These are phyloP conservation scores for Fusarium miscanthi DNA, from an alignment of 2,329 filamentous ascomycete genomes.

Conservation along the genomic window DNA sequence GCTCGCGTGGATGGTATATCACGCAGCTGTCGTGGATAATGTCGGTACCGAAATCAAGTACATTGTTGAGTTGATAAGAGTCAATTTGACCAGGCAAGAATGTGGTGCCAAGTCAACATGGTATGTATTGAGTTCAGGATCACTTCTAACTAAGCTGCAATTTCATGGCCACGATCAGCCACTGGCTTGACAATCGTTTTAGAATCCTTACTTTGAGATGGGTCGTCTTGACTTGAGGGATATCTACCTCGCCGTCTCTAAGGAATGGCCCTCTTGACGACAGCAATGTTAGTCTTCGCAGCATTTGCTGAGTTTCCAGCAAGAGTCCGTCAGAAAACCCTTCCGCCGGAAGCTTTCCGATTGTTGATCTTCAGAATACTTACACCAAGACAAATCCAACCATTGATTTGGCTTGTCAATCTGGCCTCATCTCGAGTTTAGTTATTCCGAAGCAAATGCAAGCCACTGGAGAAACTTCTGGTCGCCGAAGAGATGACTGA, in stretches of 20 bases:
- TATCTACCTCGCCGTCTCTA: fast-evolving
- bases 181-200: fast-evolving
- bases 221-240: fast-evolving
- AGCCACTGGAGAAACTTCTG: neutral
- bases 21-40: neutral
- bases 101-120: neutral
- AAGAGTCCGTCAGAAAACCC: neutral
- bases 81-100: fast-evolving
- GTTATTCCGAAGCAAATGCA: neutral
- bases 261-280: fast-evolving
- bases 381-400: no score
- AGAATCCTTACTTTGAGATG: neutral
- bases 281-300: fast-evolving
- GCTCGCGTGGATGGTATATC: fast-evolving
- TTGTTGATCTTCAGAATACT: neutral
- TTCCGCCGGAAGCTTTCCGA: neutral
- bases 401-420: neutral
- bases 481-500: neutral
- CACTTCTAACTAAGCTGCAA: fast-evolving
- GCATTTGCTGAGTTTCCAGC: neutral
- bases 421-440: fast-evolving
- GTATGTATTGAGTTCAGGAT: fast-evolving
- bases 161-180: fast-evolving
- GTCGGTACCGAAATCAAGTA: neutral
- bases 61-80: no score